Evolutionary conservation across 2,329 filamentous ascomycete species (phyloP).

Genomic region (Colletotrichum tabaci): DNA sequence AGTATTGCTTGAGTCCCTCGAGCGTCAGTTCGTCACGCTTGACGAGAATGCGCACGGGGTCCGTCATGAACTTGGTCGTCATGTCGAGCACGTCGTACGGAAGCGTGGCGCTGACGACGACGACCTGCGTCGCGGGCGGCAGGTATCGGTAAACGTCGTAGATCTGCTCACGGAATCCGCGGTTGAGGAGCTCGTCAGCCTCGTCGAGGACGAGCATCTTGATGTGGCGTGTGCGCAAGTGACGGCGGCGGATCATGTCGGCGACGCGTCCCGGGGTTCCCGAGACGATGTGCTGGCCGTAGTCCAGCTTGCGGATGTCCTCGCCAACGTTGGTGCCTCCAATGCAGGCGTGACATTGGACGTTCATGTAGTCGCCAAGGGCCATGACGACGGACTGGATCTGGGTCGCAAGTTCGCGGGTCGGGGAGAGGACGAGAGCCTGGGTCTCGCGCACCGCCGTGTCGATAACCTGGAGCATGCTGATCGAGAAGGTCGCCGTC

Average conservation of each 20-base stretch:
- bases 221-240: conserved; percentile 73
- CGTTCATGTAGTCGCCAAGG: conserved; percentile 99
- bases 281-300: conserved; percentile 97
- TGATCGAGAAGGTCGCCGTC: conserved; percentile 96
- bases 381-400: conserved; percentile 99
- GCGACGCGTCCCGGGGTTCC: conserved; percentile 95
- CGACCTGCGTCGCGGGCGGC: conserved; percentile 97
- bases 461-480: conserved; percentile 95
- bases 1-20: conserved; percentile 98
- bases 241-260: conserved; percentile 73
- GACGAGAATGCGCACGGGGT: conserved; percentile 94
- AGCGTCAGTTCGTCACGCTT: conserved; percentile 99
- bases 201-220: conserved; percentile 76
- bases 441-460: conserved; percentile 93
- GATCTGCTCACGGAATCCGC: conserved; percentile 97
- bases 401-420: conserved; percentile 95
- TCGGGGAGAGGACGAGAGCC: conserved; percentile 95
- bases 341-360: conserved; percentile 98
- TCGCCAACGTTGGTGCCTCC: conserved; percentile 98
- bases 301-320: conserved; percentile 97
- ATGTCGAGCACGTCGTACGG: conserved; percentile 99
- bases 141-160: conserved; percentile 99
- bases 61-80: conserved; percentile 99
- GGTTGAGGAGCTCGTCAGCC: conserved; percentile 81
- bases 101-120: conserved; percentile 95